Percentiles rank a stretch among this genome's conserved stretches.
Evolutionary conservation across 1,284 basidiomycete genomes (phyloP).

Genomic region (Austroboletus niveus): DNA sequence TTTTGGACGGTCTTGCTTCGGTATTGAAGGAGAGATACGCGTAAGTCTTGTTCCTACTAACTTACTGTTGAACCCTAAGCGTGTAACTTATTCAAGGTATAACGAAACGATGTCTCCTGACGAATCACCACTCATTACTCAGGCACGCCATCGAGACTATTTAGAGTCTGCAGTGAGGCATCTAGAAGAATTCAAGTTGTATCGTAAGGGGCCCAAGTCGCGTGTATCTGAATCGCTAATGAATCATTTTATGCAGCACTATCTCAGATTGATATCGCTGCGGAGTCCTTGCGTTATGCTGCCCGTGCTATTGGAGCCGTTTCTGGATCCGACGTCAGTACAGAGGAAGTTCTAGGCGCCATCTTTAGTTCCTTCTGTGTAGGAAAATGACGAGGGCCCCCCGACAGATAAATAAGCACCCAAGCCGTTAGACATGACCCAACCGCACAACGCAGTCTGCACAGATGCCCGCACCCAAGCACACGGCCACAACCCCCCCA

Average conservation of each 20-base stretch:
- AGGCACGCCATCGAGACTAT: slow-evolving; percentile 75
- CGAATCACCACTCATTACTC: slow-evolving; percentile 65
- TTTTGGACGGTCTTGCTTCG: slow-evolving; percentile 56
- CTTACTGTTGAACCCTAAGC: neutral
- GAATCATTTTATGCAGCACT: slow-evolving; percentile 15
- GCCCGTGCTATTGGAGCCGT: slow-evolving; percentile 78
- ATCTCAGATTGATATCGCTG: slow-evolving; percentile 64
- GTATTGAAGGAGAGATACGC: slow-evolving; percentile 55
- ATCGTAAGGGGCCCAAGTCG: slow-evolving; percentile 39
- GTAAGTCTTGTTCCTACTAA: slow-evolving; percentile 10
- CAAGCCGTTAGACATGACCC: too few species aligned
- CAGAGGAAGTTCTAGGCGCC: slow-evolving; percentile 76
- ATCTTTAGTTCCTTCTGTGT: slow-evolving; percentile 87
- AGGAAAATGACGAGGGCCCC: slow-evolving; percentile 53
- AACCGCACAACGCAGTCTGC: too few species aligned
- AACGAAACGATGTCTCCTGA: slow-evolving; percentile 19
- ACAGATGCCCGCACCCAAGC: too few species aligned
- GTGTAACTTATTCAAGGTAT: slow-evolving; percentile 12
- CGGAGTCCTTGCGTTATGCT: slow-evolving; percentile 85
- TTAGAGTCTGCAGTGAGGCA: slow-evolving; percentile 65
- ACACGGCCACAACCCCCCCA: too few species aligned
- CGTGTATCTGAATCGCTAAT: neutral
- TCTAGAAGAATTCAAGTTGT: slow-evolving; percentile 63
- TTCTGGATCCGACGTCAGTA: slow-evolving; percentile 60
- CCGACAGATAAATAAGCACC: too few species aligned